Percentiles rank a stretch among this genome's conserved stretches.
These are phyloP conservation scores for Schizosaccharomyces japonicus DNA, from an alignment of 805 yeast genomes.

Conservation along the genomic window DNA sequence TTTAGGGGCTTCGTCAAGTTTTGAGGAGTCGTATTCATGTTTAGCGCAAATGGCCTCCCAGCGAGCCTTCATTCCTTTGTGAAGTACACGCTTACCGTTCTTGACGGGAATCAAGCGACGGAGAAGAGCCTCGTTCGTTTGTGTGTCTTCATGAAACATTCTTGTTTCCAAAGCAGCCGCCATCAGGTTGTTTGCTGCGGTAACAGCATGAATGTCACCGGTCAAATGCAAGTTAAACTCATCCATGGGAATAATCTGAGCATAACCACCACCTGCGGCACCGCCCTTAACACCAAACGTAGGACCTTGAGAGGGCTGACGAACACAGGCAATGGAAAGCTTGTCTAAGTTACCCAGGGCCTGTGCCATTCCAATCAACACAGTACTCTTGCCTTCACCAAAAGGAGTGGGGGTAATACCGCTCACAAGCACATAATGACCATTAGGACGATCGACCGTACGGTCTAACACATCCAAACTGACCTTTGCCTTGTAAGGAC, in stretches of 20 bases:
- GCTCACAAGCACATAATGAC: constrained; percentile 74
- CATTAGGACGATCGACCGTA: constrained; percentile 37
- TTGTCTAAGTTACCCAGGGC: constrained; percentile 70
- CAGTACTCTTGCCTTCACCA: constrained; percentile 94
- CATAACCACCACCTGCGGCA: constrained; percentile 97
- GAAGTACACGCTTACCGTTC: constrained; percentile 57
- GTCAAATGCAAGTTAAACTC: constrained; percentile 94
- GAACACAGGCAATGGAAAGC: constrained; percentile 75
- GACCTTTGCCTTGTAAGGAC: constrained; percentile 75
- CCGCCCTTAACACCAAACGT: constrained; percentile 98
- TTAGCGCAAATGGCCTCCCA: neutral
- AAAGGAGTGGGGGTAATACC: constrained; percentile 97
- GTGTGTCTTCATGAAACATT: constrained; percentile 82
- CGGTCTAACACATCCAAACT: constrained; percentile 46
- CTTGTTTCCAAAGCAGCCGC: constrained; percentile 95
- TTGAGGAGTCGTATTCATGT: constrained; percentile 48
- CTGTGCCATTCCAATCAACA: constrained; percentile 90
- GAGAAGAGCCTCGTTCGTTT: constrained; percentile 57
- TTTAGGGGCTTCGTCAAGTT: constrained; percentile 52
- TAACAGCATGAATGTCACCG: constrained; percentile 91
- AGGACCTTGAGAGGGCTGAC: constrained; percentile 98
- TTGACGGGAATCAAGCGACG: constrained; percentile 67
- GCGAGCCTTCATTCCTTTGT: constrained; percentile 37
- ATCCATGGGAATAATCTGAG: constrained; percentile 97
- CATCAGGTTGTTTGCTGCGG: constrained; percentile 75